Base-by-base conservation (phyloP, 495 filamentous ascomycete genomes). In the Bathelium albidoporum region DNA sequence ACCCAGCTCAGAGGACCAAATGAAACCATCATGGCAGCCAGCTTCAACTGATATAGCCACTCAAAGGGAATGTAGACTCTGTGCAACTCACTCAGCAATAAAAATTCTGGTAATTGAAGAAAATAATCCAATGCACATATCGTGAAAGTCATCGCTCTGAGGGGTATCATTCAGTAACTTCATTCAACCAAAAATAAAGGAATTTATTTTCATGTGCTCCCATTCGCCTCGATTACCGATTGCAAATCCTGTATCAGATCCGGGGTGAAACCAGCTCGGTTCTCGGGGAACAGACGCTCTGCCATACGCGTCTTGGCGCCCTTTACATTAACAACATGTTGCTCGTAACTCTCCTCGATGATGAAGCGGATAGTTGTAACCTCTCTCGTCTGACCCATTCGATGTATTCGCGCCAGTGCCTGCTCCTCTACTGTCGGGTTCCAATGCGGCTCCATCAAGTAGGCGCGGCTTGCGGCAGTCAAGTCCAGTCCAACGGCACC, bases 391-490 rank as follows among this genome's bases (percentile, higher is more conserved):
- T 79, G 76, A 0, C 74, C 76, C 18, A 78, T 63, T 22, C 77
- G 59, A 36, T 78, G 71, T 12, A 79, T 72, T 34, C 75, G 69
- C 5, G 71, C 70, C 0, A 79, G 60, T 1, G 76, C 74, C 59
- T 79, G 75, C 11, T 79, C 77, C 43, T 79, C 77, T 0, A 78
- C 59, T 0, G 71, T 77, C 7, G 76, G 76, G 24, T 76, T 77
- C 75, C 75, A 66, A 18, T 64, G 61, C 22, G 61, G 61, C 41
- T 66, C 64, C n/a, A 79, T 76, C 2, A 79, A 70, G 45, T 75
- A 79, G 0, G 74, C 77, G 29, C 72, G 68, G 2, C 73, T 75
- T 2, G 76, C 73, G 11, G 60, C 74, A 1, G 76, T 76, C 1
- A 79, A 64, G 1, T 72, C 73, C 4, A 55, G 49, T 20, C 49